phyloP scores from a whole-genome alignment of 192 early-diverging fungal genomes.

The Lunasporangiospora selenospora region DNA sequence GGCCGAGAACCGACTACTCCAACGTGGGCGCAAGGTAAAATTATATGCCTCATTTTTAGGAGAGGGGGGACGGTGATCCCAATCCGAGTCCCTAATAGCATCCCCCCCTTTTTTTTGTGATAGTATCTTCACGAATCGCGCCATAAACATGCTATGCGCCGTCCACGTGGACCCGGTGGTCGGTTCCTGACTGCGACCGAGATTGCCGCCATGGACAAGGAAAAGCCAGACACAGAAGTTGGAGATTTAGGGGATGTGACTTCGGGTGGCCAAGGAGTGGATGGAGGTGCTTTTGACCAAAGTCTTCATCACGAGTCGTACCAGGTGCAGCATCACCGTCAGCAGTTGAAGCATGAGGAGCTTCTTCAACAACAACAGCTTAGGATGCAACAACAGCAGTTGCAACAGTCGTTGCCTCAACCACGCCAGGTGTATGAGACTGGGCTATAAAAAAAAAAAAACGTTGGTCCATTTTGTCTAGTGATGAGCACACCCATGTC shows the following conservation, averaged over 20 bases:
- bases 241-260: not conserved
- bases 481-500: too few species aligned
- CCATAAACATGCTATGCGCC: slow-evolving; percentile 95
- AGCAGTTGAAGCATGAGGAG: slow-evolving; percentile 42
- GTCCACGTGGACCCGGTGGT: slow-evolving; percentile 96
- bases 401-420: too few species aligned
- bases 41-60: not conserved
- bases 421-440: too few species aligned
- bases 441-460: too few species aligned
- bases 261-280: not conserved
- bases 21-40: slow-evolving; percentile 22
- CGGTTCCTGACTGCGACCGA: slow-evolving; percentile 77
- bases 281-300: not conserved
- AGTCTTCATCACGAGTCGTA: slow-evolving; percentile 8
- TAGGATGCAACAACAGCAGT: not conserved
- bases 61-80: not conserved
- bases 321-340: slow-evolving; percentile 33
- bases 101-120: slow-evolving; percentile 38
- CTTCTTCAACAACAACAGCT: slow-evolving; percentile 10
- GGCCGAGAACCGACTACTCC: slow-evolving; percentile 65
- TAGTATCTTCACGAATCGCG: slow-evolving; percentile 96
- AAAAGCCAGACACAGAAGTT: not conserved
- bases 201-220: slow-evolving; percentile 41
- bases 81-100: not conserved
- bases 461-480: too few species aligned